phyloP scores from a whole-genome alignment of 2,329 filamentous ascomycete genomes.

The Talaromyces sp. region DNA sequence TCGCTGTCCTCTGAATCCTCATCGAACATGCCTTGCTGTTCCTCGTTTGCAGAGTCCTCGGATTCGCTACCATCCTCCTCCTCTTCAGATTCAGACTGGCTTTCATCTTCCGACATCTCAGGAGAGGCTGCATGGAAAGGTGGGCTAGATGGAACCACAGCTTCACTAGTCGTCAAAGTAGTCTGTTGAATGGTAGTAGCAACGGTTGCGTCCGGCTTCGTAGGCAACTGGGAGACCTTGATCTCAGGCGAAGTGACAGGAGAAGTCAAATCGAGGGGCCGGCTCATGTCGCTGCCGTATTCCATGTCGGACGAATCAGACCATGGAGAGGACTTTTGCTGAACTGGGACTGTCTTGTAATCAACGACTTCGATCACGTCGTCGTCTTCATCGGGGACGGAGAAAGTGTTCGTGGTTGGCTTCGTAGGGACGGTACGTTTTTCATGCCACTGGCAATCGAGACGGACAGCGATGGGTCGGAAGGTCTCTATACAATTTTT shows the following conservation, averaged over 20 bases:
- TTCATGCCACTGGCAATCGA: slow-evolving; percentile 20
- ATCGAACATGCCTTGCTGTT: neutral
- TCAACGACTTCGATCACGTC: slow-evolving; percentile 23
- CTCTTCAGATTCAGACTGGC: slow-evolving; percentile 16
- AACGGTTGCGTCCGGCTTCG: neutral
- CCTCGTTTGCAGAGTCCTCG: slow-evolving; percentile 6
- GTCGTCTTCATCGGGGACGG: slow-evolving; percentile 43
- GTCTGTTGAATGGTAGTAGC: neutral
- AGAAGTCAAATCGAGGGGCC: slow-evolving; percentile 26
- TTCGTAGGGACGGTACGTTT: slow-evolving; percentile 7
- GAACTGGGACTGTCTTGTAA: neutral
- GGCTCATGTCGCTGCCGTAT: slow-evolving; percentile 26
- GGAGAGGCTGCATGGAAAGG: neutral
- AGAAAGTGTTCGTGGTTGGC: slow-evolving; percentile 39
- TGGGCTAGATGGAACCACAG: slow-evolving; percentile 8
- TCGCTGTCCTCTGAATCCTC: slow-evolving; percentile 15
- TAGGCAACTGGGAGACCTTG: slow-evolving; percentile 16
- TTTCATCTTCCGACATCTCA: slow-evolving; percentile 13
- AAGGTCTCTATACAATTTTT: slow-evolving; percentile 21
- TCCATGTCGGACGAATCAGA: slow-evolving; percentile 23
- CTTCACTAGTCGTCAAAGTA: neutral
- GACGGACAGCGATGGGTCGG: slow-evolving; percentile 18
- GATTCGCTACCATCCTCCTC: slow-evolving; percentile 18
- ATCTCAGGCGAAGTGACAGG: slow-evolving; percentile 28
- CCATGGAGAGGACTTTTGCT: slow-evolving; percentile 2